Evolutionary conservation across 1,139 yeast genomes (phyloP).

Genomic region (Yamadazyma kanchanaburiensis): DNA sequence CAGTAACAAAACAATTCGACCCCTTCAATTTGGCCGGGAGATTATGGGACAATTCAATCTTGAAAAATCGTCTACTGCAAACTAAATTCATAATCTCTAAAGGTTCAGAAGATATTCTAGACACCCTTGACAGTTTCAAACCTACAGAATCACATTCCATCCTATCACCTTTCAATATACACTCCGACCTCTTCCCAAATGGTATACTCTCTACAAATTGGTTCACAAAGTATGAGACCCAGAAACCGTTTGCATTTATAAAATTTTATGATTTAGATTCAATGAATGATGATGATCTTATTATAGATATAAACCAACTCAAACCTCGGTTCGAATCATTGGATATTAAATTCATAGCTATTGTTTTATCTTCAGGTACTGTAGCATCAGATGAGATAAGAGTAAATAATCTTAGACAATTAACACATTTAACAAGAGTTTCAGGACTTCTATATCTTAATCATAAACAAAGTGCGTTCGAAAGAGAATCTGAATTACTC

Average conservation of each 20-base stretch:
- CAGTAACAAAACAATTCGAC: slow-evolving; percentile 11
- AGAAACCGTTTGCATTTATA: slow-evolving; percentile 32
- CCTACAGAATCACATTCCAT: slow-evolving; percentile 21
- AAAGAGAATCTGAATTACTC: slow-evolving; percentile 28
- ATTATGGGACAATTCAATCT: slow-evolving; percentile 40
- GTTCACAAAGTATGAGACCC: slow-evolving; percentile 32
- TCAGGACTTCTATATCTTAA: slow-evolving; percentile 26
- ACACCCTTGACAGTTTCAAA: slow-evolving; percentile 1
- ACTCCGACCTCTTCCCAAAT: slow-evolving; percentile 40
- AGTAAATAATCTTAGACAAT: slow-evolving; percentile 22
- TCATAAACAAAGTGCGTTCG: slow-evolving; percentile 8
- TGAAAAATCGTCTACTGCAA: slow-evolving; percentile 35
- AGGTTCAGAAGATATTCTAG: slow-evolving; percentile 1
- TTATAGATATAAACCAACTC: slow-evolving; percentile 13
- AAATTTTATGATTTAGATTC: slow-evolving; percentile 1
- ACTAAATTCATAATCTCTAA: slow-evolving; percentile 22
- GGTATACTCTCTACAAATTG: slow-evolving; percentile 36
- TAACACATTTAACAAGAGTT: slow-evolving; percentile 27
- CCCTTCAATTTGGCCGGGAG: slow-evolving; percentile 18
- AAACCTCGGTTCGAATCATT: slow-evolving; percentile 15
- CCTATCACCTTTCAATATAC: slow-evolving; percentile 35
- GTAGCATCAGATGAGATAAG: slow-evolving; percentile 15
- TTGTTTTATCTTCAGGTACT: slow-evolving; percentile 20
- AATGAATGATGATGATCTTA: neutral
- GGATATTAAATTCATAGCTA: slow-evolving; percentile 26